Conservation (phyloP, 768 basidiomycete genomes). For the Lentinula raphanica region DNA sequence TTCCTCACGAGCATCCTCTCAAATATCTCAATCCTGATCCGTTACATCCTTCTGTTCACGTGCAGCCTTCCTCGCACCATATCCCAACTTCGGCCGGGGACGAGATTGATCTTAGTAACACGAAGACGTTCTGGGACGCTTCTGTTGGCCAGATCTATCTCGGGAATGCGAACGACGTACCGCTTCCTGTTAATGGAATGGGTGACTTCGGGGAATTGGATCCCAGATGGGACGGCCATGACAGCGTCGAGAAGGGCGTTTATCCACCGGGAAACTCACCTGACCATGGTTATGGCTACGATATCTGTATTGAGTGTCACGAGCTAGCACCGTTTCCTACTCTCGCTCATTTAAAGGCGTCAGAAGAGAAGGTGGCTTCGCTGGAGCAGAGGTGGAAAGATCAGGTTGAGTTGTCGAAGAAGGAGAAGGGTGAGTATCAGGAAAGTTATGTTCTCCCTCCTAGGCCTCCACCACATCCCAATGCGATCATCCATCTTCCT, state of each 20-base stretch:
- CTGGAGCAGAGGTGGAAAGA: slow-evolving; percentile 62
- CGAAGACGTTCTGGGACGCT: slow-evolving; percentile 48
- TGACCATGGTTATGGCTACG: slow-evolving; percentile 57
- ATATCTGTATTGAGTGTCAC: slow-evolving; percentile 86
- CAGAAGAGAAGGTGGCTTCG: slow-evolving; percentile 67
- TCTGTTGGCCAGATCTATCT: slow-evolving; percentile 66
- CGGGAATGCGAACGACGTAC: slow-evolving; percentile 82
- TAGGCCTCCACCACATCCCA: slow-evolving; percentile 68
- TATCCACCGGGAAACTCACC: slow-evolving; percentile 6
- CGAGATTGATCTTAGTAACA: slow-evolving; percentile 23
- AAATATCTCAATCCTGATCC: not conserved
- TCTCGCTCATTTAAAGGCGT: slow-evolving; percentile 59
- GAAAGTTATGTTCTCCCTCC: slow-evolving; percentile 33
- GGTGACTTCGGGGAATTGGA: slow-evolving; percentile 5
- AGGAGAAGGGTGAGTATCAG: slow-evolving; percentile 14
- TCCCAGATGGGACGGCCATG: not conserved
- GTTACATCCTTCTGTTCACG: slow-evolving; percentile 6
- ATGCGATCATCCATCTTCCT: slow-evolving; percentile 66
- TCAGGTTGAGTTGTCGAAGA: slow-evolving; percentile 21
- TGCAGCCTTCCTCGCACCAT: not conserved
- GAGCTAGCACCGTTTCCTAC: slow-evolving; percentile 74
- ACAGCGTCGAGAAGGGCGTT: not conserved
- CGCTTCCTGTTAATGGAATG: slow-evolving; percentile 25
- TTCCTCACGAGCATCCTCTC: slow-evolving; percentile 16
- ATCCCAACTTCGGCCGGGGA: not conserved